Base-by-base conservation (phyloP, 495 filamentous ascomycete species). In the Acidiella bohemica region DNA sequence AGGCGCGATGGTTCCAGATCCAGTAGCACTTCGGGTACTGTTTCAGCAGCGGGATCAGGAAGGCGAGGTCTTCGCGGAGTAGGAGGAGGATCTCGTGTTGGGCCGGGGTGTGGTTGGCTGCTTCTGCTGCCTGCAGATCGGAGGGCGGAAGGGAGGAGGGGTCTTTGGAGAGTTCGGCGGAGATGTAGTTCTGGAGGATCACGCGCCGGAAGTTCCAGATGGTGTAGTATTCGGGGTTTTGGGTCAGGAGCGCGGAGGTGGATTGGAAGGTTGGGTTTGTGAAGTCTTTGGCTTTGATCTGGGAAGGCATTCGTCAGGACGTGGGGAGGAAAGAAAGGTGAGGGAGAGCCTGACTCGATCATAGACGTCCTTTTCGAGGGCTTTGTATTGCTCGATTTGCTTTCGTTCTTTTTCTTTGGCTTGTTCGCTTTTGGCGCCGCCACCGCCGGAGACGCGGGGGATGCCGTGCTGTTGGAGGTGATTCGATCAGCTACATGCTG, bases 181-280 rank as follows among this genome's bases (percentile, higher is more conserved):
- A 38, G 23, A 76, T 66, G 17, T 67, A 60, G 36, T 67, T 53
- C 27, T 57, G 63, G n/a, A 80, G 53, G 3, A 75, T 64, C 44
- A 72, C 72, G 40, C 90, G 80, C 46, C 90, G 82, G 62, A 81
- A 75, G 67, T 99, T 99, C 90, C 90, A 99, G 65, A 87, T 74
- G 17, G 90, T 94, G 66, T 95, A 96, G 67, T 93, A 95, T 62
- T 99, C 90, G 9, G 90, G 92, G 63, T 99, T 99, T 50, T 73
- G 71, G 24, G 68, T 74, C 36, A 99, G 69, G 37, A 99, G 72
- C 39, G 77, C 74, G 13, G 84, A 78, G 22, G 84, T 92, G 44
- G 84, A 70, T 39, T 72, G 63, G 51, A 95, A 70, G 17, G 79
- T 73, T 35, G 79, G 70, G 29, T 63, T 46, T 26, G 73, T 73